phyloP scores from a whole-genome alignment of 208 protist species.

The Phytomonas francai region DNA sequence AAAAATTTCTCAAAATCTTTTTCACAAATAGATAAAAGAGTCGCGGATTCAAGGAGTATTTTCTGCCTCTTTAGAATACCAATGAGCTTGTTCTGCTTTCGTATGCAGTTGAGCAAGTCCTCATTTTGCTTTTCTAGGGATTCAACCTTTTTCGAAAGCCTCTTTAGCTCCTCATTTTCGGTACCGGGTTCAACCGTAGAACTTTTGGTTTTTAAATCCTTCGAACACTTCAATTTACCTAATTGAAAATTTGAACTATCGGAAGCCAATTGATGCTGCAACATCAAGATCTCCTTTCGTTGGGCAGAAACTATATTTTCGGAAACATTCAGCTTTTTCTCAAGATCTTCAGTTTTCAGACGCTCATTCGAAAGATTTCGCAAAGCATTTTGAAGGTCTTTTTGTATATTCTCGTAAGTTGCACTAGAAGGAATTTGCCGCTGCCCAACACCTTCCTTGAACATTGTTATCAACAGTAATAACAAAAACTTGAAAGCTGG shows the following conservation, averaged over 20 bases:
- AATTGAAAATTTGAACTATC: not conserved
- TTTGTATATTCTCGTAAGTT: not conserved
- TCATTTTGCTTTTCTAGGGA: slow-evolving; percentile 39
- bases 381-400: not conserved
- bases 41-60: slow-evolving; percentile 84
- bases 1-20: slow-evolving; percentile 43
- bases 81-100: slow-evolving; percentile 89
- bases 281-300: not conserved
- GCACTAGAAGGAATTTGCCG: not conserved
- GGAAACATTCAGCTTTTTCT: not conserved
- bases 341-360: not conserved
- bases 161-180: not conserved
- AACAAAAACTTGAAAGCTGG: not conserved
- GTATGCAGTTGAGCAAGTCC: slow-evolving; percentile 74
- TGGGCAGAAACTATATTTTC: not conserved
- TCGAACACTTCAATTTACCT: not conserved
- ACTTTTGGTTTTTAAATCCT: not conserved
- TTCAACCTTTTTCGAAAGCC: not conserved
- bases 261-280: not conserved
- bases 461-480: not conserved
- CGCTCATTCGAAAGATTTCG: not conserved
- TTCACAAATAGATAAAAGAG: slow-evolving; percentile 68
- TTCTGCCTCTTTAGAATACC: slow-evolving; percentile 91
- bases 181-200: not conserved
- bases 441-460: not conserved